These are phyloP conservation scores for Coniferiporia weirii DNA, from an alignment of 1,284 basidiomycete genomes.

Conservation along the genomic window DNA sequence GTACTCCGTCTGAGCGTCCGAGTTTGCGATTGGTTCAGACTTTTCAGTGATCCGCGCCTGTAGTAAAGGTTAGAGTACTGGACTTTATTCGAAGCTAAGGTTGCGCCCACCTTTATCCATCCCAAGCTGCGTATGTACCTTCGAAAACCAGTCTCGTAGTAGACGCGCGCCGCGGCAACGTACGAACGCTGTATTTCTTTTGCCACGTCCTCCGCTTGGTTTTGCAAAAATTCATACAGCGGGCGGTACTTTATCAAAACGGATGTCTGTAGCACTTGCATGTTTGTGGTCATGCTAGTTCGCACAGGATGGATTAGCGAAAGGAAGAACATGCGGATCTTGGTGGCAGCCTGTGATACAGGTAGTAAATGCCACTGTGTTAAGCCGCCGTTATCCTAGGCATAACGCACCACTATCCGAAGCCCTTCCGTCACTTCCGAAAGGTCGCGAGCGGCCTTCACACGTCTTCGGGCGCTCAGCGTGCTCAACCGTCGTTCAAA, in stretches of 20 bases:
- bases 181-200: conserved; percentile 90
- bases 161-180: conserved; percentile 76
- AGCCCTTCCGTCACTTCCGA: conserved; percentile 81
- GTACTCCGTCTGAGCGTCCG: conserved; percentile 33
- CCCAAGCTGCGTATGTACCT: conserved; percentile 82
- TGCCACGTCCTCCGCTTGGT: conserved; percentile 79
- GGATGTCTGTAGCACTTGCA: conserved; percentile 89
- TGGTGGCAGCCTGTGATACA: conserved; percentile 67
- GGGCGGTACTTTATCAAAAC: conserved; percentile 81
- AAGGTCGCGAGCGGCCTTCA: conserved; percentile 82
- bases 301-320: conserved; percentile 79
- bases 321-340: conserved; percentile 85
- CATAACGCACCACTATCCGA: conserved; percentile 65
- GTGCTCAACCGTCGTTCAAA: conserved; percentile 74
- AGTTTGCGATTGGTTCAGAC: conserved; percentile 48
- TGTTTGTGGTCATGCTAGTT: conserved; percentile 82
- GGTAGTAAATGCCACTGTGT: neutral
- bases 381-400: no score
- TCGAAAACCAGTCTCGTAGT: conserved; percentile 95
- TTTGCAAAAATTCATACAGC: conserved; percentile 82
- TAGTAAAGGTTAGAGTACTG: neutral
- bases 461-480: conserved; percentile 65
- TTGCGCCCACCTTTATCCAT: conserved; percentile 58
- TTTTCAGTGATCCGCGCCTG: conserved; percentile 61
- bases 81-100: neutral